Percentiles rank a stretch among this genome's conserved stretches.
Evolutionary conservation across 73 alveolate species (phyloP).

Genomic region (Tetrahymena borealis): DNA sequence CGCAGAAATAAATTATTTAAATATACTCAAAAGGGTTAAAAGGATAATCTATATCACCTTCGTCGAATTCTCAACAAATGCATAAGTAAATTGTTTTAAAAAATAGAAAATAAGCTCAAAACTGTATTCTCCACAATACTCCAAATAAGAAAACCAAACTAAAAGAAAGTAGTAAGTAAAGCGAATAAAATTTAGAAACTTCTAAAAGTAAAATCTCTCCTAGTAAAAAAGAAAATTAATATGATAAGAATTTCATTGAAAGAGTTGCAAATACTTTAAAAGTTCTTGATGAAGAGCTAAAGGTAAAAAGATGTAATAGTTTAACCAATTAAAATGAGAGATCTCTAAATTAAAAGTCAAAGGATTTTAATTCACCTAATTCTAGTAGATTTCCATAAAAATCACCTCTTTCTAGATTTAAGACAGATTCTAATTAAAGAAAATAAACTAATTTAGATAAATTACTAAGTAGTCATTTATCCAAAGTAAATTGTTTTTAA

Average conservation of each 20-base stretch:
- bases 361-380: neutral
- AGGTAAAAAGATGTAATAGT: neutral
- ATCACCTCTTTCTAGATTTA: neutral
- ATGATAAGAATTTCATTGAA: neutral
- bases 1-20: no score
- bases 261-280: neutral
- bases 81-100: no score
- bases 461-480: neutral
- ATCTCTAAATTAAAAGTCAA: neutral
- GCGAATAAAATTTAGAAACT: no score
- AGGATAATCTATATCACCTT: no score
- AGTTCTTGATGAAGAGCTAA: neutral
- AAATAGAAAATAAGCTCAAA: no score
- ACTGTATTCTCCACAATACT: no score
- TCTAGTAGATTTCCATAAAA: neutral
- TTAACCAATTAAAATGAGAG: neutral
- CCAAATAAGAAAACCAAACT: no score
- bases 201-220: no score
- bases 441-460: neutral
- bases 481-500: neutral
- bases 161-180: no score
- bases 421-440: neutral
- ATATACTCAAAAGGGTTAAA: no score
- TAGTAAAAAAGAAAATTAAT: no score
- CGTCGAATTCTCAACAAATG: no score